These are phyloP conservation scores for Sordariomycetes sp. DNA, from an alignment of 2,329 filamentous ascomycete species.

Conservation along the genomic window DNA sequence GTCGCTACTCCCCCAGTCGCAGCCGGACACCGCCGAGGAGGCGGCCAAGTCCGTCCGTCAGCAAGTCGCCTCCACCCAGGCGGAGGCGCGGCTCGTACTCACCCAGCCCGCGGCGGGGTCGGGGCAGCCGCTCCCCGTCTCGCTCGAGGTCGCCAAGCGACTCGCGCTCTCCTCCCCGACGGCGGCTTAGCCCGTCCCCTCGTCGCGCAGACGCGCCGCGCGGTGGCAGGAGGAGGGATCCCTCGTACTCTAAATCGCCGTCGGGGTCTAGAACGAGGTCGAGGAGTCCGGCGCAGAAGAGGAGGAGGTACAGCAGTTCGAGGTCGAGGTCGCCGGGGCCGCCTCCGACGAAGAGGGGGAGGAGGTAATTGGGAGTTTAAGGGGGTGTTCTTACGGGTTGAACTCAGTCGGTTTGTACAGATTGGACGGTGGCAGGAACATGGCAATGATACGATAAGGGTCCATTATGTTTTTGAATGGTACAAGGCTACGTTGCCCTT, in stretches of 20 bases:
- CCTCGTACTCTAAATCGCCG: slow-evolving; percentile 8
- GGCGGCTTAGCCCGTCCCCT: neutral
- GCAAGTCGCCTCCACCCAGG: slow-evolving; percentile 8
- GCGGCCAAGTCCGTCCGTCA: slow-evolving; percentile 11
- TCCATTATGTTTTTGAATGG: too few species aligned
- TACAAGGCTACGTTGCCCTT: neutral
- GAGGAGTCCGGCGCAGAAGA: slow-evolving; percentile 6
- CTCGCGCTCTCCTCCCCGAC: neutral
- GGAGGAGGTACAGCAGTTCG: slow-evolving; percentile 6
- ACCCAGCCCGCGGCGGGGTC: slow-evolving; percentile 7
- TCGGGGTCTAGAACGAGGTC: neutral
- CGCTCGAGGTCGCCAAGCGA: slow-evolving; percentile 11
- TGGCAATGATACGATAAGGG: neutral
- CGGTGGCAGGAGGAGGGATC: slow-evolving; percentile 5
- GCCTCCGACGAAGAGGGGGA: slow-evolving; percentile 9
- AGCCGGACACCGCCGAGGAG: slow-evolving; percentile 10
- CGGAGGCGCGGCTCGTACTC: slow-evolving; percentile 16
- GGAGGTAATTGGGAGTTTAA: neutral
- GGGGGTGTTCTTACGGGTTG: too few species aligned
- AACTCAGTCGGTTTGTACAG: neutral
- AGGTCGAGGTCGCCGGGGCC: slow-evolving; percentile 4
- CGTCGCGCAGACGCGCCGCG: neutral
- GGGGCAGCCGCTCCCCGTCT: slow-evolving; percentile 21
- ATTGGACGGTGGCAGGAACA: neutral
- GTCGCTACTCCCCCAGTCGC: slow-evolving; percentile 19